Evolutionary conservation across 345 rosid species (phyloP), one percentile per base, ranked within the genome.

Genomic region (Turritis glabra): DNA sequence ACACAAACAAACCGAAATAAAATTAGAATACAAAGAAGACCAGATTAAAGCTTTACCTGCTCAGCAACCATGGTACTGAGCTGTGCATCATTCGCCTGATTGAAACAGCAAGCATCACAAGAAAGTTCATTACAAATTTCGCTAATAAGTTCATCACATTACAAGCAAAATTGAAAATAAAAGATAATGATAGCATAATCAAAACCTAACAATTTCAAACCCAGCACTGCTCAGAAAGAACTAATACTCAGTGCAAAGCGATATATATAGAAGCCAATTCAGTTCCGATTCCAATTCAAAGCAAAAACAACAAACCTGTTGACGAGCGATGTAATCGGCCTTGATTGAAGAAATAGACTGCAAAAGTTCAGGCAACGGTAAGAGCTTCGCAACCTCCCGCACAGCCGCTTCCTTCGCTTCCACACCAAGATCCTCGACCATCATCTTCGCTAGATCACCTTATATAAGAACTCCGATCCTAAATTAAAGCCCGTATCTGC

Each of bases 31-130:
- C 38, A 62, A 62, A 5, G 25, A 55, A 64, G 0, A 53, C 12
- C 5, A 61, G 1, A 52, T 6, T 3, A 50, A 56, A 57, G 41
- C 11, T 33, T 3, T 41, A 89, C 97, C 93, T 92, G 99, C 85
- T 92, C 99, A 30, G 98, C 96, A 41, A 95, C 99, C 99, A 92
- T 92, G 12, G 99, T 92, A 80, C 99, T 95, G 66, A 95, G 99
- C 38, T 95, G 99, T 7, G 97, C 97, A 76, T 95, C 99, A 80
- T 95, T 95, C 40, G 99, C 97, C 98, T 92, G 76, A 51, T 51
- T 35, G 43, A 19, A 69, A 60, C 14, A 72, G 13, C 23, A 68
- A 41, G 23, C 6, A 52, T 23, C 56, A 60, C 56, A 19, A 58
- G 60, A 25, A 30, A 64, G 43, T 1, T 61, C 26, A 71, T 15